Percentiles rank a stretch among this genome's conserved stretches.
phyloP scores from a whole-genome alignment of 2,329 filamentous ascomycete species.

The Alternaria viburni region DNA sequence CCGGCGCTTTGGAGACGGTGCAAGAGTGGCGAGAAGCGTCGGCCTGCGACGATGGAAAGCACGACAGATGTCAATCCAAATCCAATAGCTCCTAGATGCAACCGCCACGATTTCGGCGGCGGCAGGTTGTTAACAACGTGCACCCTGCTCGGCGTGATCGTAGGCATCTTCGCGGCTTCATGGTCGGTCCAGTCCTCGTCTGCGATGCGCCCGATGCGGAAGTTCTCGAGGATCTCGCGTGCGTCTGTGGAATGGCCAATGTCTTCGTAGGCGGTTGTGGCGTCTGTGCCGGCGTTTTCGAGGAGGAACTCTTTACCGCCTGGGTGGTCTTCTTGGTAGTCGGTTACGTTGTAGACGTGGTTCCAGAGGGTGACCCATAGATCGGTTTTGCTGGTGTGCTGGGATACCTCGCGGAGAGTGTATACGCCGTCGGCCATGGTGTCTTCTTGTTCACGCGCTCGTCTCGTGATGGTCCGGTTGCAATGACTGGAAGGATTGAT shows the following conservation, averaged over 20 bases:
- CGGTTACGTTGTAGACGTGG: constrained; percentile 64
- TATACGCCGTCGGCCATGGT: constrained; percentile 13
- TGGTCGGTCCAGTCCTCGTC: constrained; percentile 23
- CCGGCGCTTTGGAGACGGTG: constrained; percentile 13
- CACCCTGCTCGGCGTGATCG: constrained; percentile 26
- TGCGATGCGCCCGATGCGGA: constrained; percentile 35
- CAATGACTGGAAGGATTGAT: too few species aligned
- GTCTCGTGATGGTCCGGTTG: too few species aligned
- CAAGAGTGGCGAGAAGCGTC: constrained; percentile 10
- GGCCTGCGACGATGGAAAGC: constrained; percentile 6
- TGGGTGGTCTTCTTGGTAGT: constrained; percentile 66
- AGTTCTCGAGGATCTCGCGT: constrained; percentile 50
- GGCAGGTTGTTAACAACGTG: constrained; percentile 21
- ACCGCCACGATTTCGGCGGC: constrained; percentile 10
- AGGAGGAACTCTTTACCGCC: constrained; percentile 50
- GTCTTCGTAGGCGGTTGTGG: constrained; percentile 53
- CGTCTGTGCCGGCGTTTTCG: constrained; percentile 54
- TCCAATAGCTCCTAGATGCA: constrained; percentile 8
- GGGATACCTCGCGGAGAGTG: constrained; percentile 51
- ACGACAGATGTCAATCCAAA: constrained; percentile 10
- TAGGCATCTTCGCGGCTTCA: constrained; percentile 46
- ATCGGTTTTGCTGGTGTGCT: constrained; percentile 56
- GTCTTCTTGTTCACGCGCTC: too few species aligned
- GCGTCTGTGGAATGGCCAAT: constrained; percentile 57
- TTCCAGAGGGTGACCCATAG: constrained; percentile 59